These are phyloP conservation scores for Dorcoceras hygrometricum DNA, from an alignment of 257 asterid genomes.

Conservation along the genomic window DNA sequence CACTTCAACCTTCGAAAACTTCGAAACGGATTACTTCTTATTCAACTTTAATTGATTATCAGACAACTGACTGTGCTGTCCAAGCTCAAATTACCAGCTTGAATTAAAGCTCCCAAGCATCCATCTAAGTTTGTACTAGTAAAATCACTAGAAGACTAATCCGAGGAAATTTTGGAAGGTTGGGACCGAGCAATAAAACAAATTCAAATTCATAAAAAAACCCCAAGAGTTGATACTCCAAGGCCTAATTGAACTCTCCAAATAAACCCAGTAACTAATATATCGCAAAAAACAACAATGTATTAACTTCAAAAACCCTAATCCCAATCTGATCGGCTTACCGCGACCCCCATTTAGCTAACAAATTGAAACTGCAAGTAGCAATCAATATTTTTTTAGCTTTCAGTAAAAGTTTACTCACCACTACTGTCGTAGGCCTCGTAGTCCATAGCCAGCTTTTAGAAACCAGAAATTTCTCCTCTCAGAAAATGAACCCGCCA, in stretches of 20 bases:
- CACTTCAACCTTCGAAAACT: background rate
- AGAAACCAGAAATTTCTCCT: constrained; percentile 25
- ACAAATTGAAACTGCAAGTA: constrained; percentile 14
- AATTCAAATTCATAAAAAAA: constrained; percentile 15
- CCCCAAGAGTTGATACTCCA: constrained; percentile 15
- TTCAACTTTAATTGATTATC: background rate
- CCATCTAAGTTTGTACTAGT: constrained; percentile 1
- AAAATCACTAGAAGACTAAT: constrained; percentile 17
- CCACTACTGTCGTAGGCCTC: constrained; percentile 72
- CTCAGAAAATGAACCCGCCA: constrained; percentile 28
- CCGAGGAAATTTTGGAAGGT: background rate
- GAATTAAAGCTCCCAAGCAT: constrained; percentile 18
- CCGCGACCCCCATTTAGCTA: constrained; percentile 11
- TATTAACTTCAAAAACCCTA: constrained; percentile 29
- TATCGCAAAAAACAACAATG: constrained; percentile 24
- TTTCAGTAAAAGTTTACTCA: constrained; percentile 30
- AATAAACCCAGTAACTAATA: constrained; percentile 14
- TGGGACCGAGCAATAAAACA: constrained; percentile 6
- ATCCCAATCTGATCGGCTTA: constrained; percentile 17
- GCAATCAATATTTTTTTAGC: constrained; percentile 6
- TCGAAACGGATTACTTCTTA: no score
- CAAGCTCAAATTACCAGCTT: background rate
- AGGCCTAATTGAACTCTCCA: constrained; percentile 14
- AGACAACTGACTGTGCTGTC: background rate
- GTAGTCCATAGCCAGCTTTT: constrained; percentile 62